Base-by-base conservation (phyloP, 2,329 filamentous ascomycete species). In the Aspergillus costaricaensis region DNA sequence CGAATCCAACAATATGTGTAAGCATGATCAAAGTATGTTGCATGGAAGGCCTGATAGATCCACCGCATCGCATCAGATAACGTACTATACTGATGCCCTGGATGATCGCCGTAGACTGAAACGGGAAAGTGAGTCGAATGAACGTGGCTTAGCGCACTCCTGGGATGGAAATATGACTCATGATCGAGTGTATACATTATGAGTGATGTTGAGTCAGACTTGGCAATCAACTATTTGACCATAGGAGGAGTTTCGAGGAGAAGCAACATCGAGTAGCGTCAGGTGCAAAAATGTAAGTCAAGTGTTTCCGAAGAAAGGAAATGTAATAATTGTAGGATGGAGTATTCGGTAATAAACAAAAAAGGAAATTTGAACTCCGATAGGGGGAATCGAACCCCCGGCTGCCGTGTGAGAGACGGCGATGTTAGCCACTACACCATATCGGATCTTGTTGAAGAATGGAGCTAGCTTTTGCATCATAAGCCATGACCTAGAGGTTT, bases 361-460 rank as follows among this genome's bases (percentile, higher is more conserved):
- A 51, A 54, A 32, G 47, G 36, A 27, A 51, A 36, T 44, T 17
- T 19, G 12, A 52, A 17, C 57, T 60, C 60, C 60, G 57, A 62
- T 49, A 57, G 21, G 60, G 60, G 58, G 57, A 64, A 64, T 64
- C 62, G 59, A 62, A 64, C 59, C 59, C 62, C 59, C 38, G 57
- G 59, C 59, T 64, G 62, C 50, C 59, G 59, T 62, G 62, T 64
- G 69, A 70, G 65, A 65, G 62, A 63, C 62, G 55, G 61, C 62
- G 60, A 65, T 66, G 64, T 66, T 66, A 65, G 41, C 62, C 62
- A 66, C 51, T 66, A 66, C 64, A 66, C 64, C 64, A 66, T 57
- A 66, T 65, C 64, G 60, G 62, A 66, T 58, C n/a, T 32, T 25
- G 47, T 49, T 49, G 25, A 25, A 25, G 7, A 2, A 8, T 0